Percentiles rank a stretch among this genome's conserved stretches.
phyloP scores from a whole-genome alignment of 805 yeast genomes.

The Yarrowia porcina region DNA sequence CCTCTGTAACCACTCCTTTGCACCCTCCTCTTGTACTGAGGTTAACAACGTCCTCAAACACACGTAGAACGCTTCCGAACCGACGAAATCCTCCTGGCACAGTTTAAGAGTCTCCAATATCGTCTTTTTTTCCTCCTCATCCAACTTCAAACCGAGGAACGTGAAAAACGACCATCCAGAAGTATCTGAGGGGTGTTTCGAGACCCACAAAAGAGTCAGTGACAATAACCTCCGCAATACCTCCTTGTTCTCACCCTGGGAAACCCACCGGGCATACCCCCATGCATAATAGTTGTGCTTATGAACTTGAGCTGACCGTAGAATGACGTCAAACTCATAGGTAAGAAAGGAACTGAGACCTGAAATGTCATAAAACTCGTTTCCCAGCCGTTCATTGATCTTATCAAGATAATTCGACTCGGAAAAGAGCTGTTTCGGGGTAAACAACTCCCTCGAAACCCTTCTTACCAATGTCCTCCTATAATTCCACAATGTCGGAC shows the following conservation, averaged over 20 bases:
- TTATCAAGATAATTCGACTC: not conserved
- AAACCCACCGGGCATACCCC: conserved; percentile 41
- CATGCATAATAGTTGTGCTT: conserved; percentile 51
- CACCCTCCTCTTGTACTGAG: not conserved
- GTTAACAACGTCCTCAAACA: conserved; percentile 27
- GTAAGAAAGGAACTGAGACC: not conserved
- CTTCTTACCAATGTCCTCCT: conserved; percentile 35
- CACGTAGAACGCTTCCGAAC: conserved; percentile 32
- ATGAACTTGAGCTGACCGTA: conserved; percentile 42
- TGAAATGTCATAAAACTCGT: not conserved
- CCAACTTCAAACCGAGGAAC: conserved; percentile 9
- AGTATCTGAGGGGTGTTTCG: conserved; percentile 35
- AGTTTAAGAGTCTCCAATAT: not conserved
- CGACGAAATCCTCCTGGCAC: conserved; percentile 25
- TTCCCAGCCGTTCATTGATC: not conserved
- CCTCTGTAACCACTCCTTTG: not conserved
- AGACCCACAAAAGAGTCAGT: not conserved
- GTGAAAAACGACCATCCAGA: conserved; percentile 39
- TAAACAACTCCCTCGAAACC: not conserved
- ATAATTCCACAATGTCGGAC: conserved; percentile 43
- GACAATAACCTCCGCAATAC: conserved; percentile 27
- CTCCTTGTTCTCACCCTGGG: conserved; percentile 26
- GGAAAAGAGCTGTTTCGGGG: not conserved
- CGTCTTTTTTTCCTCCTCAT: not conserved
- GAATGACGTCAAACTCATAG: conserved; percentile 36